Evolutionary conservation across 1,284 basidiomycete species (phyloP).

Genomic region (Ustilago vetiveriae): DNA sequence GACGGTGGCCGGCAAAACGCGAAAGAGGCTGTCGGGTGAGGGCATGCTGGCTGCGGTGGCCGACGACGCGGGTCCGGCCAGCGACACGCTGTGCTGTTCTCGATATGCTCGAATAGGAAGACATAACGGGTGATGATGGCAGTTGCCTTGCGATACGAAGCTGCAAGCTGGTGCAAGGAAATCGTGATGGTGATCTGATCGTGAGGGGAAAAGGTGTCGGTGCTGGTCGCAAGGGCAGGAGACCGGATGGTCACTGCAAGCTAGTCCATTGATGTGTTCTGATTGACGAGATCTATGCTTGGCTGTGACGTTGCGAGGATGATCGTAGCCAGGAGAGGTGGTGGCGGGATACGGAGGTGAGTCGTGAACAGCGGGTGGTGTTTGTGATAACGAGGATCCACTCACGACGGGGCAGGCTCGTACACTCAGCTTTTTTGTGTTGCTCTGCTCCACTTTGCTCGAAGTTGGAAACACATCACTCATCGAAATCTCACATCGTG

Average conservation of each 20-base stretch:
- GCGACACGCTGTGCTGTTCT: constrained; percentile 16
- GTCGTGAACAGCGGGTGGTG: no score
- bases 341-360: no score
- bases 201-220: neutral
- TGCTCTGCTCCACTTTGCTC: constrained; percentile 4
- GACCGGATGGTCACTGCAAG: constrained; percentile 9
- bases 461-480: no score
- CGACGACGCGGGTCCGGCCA: neutral
- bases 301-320: neutral
- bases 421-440: no score
- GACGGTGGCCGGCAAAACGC: constrained; percentile 22
- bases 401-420: no score
- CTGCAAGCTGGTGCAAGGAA: neutral
- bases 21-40: constrained; percentile 17
- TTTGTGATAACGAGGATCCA: no score
- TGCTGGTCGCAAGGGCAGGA: constrained; percentile 1
- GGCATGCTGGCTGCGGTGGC: neutral
- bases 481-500: no score
- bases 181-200: neutral
- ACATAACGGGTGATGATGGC: constrained; percentile 14
- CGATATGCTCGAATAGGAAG: constrained; percentile 16
- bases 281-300: neutral
- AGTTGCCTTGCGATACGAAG: neutral
- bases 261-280: constrained; percentile 8
- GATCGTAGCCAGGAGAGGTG: neutral